Percentiles rank a stretch among this genome's conserved stretches.
These are phyloP conservation scores for Blastobotrys parvus DNA, from an alignment of 805 yeast species.

Conservation along the genomic window DNA sequence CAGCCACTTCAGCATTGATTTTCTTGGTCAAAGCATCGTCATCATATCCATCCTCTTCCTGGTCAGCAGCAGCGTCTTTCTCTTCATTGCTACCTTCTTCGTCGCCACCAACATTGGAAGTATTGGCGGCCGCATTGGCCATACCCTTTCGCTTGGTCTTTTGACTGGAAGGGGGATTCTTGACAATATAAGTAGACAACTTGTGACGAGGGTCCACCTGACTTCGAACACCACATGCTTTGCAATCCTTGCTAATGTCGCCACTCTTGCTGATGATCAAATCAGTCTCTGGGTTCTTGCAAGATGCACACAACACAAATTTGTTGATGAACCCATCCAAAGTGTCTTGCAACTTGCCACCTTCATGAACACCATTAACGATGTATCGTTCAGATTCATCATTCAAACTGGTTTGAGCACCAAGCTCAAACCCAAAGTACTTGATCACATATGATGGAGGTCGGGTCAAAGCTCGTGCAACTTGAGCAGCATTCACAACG, in stretches of 20 bases:
- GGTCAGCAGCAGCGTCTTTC: too few relatives aligned
- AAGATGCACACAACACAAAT: conserved; percentile 87
- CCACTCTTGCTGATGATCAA: conserved; percentile 70
- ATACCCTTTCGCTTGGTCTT: conserved; percentile 54
- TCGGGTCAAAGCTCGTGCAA: conserved; percentile 88
- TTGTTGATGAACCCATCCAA: conserved; percentile 90
- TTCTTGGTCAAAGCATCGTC: conserved; percentile 71
- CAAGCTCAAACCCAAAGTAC: conserved; percentile 92
- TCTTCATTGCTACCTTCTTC: conserved; percentile 25
- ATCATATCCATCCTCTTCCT: conserved; percentile 41
- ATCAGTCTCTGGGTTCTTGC: conserved; percentile 97
- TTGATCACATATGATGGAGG: conserved; percentile 89
- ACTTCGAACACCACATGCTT: conserved; percentile 93
- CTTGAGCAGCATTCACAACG: conserved; percentile 81
- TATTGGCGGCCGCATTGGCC: conserved; percentile 84
- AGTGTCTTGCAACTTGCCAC: conserved; percentile 82
- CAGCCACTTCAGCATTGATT: conserved; percentile 78
- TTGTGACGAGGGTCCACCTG: conserved; percentile 79
- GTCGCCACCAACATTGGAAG: conserved; percentile 50
- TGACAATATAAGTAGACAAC: conserved; percentile 75
- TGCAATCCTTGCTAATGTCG: conserved; percentile 80
- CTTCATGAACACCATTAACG: conserved; percentile 92
- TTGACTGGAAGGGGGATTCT: conserved; percentile 62
- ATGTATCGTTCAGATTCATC: conserved; percentile 78
- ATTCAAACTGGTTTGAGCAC: conserved; percentile 85